Percentiles rank a stretch among this genome's conserved stretches.
These are phyloP conservation scores for Melastoma malabathricum DNA, from an alignment of 345 rosid species.

Conservation along the genomic window DNA sequence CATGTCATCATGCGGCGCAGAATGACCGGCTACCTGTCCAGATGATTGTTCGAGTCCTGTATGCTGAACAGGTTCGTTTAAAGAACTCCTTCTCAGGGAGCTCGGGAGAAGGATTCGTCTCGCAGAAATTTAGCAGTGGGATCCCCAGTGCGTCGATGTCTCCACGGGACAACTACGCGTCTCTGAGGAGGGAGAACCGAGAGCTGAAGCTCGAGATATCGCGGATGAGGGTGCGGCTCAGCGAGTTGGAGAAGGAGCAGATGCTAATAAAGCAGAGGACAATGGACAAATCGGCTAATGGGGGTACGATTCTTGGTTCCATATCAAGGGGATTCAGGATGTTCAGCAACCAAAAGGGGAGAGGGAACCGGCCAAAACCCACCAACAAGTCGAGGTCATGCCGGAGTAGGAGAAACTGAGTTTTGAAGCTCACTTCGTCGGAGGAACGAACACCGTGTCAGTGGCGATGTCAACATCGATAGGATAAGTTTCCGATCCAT, in stretches of 20 bases:
- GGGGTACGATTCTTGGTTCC: slow-evolving; percentile 54
- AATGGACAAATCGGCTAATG: slow-evolving; percentile 53
- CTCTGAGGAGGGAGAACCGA: slow-evolving; percentile 55
- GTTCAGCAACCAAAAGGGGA: slow-evolving; percentile 9
- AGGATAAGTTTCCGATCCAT: too few relatives aligned
- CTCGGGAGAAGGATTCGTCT: slow-evolving; percentile 49
- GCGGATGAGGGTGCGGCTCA: slow-evolving; percentile 60
- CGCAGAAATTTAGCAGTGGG: slow-evolving; percentile 65
- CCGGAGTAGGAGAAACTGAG: too few relatives aligned
- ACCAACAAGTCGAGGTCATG: too few relatives aligned
- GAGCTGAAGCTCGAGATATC: slow-evolving; percentile 64
- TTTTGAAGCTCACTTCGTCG: too few relatives aligned
- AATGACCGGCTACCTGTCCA: slow-evolving; percentile 53
- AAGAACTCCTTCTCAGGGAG: slow-evolving; percentile 50
- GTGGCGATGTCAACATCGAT: too few relatives aligned
- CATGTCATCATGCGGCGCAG: slow-evolving; percentile 46
- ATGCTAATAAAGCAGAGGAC: slow-evolving; percentile 53
- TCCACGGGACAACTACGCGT: slow-evolving; percentile 60
- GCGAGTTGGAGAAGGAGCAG: slow-evolving; percentile 63
- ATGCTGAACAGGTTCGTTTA: slow-evolving; percentile 52
- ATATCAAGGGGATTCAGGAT: slow-evolving; percentile 72
- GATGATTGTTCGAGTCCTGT: slow-evolving; percentile 48
- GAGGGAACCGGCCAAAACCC: neutral
- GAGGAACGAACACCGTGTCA: too few relatives aligned
- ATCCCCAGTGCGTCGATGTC: slow-evolving; percentile 64